Evolutionary conservation across 1,284 basidiomycete genomes (phyloP), one percentile per base, ranked within the genome.

Genomic region (Coriolopsis trogii): DNA sequence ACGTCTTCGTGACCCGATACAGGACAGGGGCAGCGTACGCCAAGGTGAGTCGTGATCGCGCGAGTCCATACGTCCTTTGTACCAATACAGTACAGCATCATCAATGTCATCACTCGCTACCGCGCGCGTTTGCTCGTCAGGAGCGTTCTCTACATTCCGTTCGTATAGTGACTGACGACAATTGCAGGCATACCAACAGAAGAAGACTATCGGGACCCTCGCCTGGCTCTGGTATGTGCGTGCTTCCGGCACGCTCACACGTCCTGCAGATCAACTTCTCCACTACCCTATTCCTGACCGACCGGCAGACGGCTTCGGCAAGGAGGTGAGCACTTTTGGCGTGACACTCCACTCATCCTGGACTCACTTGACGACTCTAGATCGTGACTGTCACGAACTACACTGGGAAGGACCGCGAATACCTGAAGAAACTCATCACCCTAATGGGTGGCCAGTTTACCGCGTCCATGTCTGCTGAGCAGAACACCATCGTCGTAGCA

Each of bases 381-480:
- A 74, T 81, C 53, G 85, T 95, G 52, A 92, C 93, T 0, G 77
- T 95, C 1, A 92, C 93, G 0, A 95, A 94, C 67, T 95, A 95
- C 66, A 90, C 89, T 0, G 93, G 92, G 2, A 82, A 87, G 42
- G 79, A 87, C 3, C 79, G 93, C 5, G 89, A 94, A 46, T 95
- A 95, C 65, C 75, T 96, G 44, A 93, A 93, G 72, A 85, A 84
- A 56, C 74, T 96, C 18, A 91, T 96, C 52, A 73, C 72, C 6
- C 71, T 82, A 6, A 84, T 93, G 78, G 93, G 92, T 2, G 93
- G 81, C 2, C 78, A 72, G 30, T 95, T 93, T 62, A 92, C 91
- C 0, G 82, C 91, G 0, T 88, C 84, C 46, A 91, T 95, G 84
- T 79, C 83, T 0, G 53, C 53, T 4, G 76, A 76, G 3, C 76